Percentiles rank a stretch among this genome's conserved stretches.
Conservation (phyloP, 257 asterid genomes). For the Pogostemon cablin region DNA sequence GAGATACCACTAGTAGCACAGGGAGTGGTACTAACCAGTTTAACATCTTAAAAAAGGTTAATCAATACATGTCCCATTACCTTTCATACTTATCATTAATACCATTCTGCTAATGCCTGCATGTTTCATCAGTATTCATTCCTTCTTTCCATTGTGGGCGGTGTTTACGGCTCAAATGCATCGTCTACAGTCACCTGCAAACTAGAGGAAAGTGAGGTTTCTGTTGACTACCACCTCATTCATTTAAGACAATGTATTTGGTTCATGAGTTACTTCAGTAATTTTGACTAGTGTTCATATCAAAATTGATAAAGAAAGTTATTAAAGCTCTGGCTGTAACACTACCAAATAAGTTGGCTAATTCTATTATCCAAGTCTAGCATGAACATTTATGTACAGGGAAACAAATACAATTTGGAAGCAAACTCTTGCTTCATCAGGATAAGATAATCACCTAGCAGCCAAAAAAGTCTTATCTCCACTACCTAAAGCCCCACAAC, state of each 20-base stretch:
- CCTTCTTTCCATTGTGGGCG: background rate
- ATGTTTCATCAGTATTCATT: background rate
- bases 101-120: background rate
- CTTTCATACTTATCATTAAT: constrained; percentile 29
- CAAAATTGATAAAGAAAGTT: background rate
- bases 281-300: constrained; percentile 29
- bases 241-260: background rate
- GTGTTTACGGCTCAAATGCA: background rate
- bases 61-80: constrained; percentile 38
- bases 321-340: background rate
- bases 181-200: background rate
- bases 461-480: constrained; percentile 15
- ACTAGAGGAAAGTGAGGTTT: background rate
- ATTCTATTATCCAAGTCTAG: background rate
- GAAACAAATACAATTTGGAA: constrained; percentile 30
- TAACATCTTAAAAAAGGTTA: constrained; percentile 24
- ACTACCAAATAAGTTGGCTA: constrained; percentile 1
- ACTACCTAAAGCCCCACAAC: constrained; percentile 11
- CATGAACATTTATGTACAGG: constrained; percentile 11
- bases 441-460: constrained; percentile 12
- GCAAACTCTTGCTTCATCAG: constrained; percentile 24
- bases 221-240: too few species aligned
- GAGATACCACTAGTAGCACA: constrained; percentile 53
- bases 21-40: constrained; percentile 31
- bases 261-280: constrained; percentile 27